Evolutionary conservation across 2,329 filamentous ascomycete species (phyloP).

Genomic region (Hymenoscyphus linearis): DNA sequence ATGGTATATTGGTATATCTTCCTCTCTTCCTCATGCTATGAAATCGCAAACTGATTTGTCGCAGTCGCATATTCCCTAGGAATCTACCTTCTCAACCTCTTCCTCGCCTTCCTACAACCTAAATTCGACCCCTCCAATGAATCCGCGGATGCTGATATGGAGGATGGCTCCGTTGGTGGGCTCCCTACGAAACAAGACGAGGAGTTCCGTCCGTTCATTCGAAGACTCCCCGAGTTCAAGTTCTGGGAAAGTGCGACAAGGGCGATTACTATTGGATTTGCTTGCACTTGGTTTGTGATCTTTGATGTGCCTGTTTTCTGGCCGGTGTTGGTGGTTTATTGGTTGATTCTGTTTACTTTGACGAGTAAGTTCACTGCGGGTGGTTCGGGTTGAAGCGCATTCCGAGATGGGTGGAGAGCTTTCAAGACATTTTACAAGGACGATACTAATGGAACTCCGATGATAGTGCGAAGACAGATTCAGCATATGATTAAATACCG

Average conservation of each 20-base stretch:
- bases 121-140: slow-evolving; percentile 98
- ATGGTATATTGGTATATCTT: slow-evolving; percentile 86
- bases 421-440: neutral
- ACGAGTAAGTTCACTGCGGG: slow-evolving; percentile 64
- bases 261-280: slow-evolving; percentile 75
- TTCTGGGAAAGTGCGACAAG: slow-evolving; percentile 97
- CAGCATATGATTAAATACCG: slow-evolving; percentile 99
- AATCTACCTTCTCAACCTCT: slow-evolving; percentile 98
- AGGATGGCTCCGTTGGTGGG: slow-evolving; percentile 76
- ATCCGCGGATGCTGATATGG: slow-evolving; percentile 85
- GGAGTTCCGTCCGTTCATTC: slow-evolving; percentile 96
- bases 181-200: slow-evolving; percentile 95
- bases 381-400: neutral
- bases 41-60: neutral
- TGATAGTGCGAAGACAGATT: slow-evolving; percentile 91
- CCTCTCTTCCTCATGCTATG: slow-evolving; percentile 7
- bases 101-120: slow-evolving; percentile 95
- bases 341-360: slow-evolving; percentile 91
- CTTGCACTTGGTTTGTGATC: slow-evolving; percentile 87
- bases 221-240: slow-evolving; percentile 96
- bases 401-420: neutral
- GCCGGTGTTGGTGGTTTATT: slow-evolving; percentile 97
- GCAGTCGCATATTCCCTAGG: slow-evolving; percentile 93
- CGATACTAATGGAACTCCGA: slow-evolving; percentile 9
- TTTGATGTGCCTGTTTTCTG: slow-evolving; percentile 99